Conservation (phyloP, 129 eudicot genomes). For the Tanacetum coccineum region DNA sequence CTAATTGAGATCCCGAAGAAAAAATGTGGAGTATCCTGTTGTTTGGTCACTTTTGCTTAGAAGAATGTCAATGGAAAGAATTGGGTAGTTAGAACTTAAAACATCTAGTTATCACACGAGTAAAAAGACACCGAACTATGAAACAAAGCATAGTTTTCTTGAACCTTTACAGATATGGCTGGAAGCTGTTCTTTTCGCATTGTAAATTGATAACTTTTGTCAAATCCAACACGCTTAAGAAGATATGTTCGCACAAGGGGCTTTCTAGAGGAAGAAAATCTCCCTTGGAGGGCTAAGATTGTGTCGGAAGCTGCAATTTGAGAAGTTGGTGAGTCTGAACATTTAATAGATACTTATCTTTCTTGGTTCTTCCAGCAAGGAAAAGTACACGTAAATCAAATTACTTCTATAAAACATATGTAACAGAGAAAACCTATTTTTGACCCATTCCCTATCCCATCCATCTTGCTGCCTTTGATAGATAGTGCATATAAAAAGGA, state of each 20-base stretch:
- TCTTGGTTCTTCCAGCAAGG: slow-evolving; percentile 63
- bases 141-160: slow-evolving; percentile 41
- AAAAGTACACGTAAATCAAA: background rate
- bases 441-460: background rate
- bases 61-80: no score
- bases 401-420: no score
- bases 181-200: slow-evolving; percentile 51
- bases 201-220: slow-evolving; percentile 37
- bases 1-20: no score
- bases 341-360: slow-evolving; percentile 72
- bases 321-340: slow-evolving; percentile 54
- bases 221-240: slow-evolving; percentile 58
- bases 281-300: slow-evolving; percentile 56
- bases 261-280: slow-evolving; percentile 58
- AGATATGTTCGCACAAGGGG: slow-evolving; percentile 57
- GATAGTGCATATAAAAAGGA: no score
- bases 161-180: slow-evolving; percentile 31
- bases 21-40: no score
- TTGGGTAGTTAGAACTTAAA: no score
- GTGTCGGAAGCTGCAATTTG: slow-evolving; percentile 71
- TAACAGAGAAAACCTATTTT: background rate
- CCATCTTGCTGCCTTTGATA: no score
- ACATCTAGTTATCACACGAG: background rate
- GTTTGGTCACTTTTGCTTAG: no score
- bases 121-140: background rate